These are phyloP conservation scores for Chaetomium strumarium DNA, from an alignment of 2,329 filamentous ascomycete species.

Conservation along the genomic window DNA sequence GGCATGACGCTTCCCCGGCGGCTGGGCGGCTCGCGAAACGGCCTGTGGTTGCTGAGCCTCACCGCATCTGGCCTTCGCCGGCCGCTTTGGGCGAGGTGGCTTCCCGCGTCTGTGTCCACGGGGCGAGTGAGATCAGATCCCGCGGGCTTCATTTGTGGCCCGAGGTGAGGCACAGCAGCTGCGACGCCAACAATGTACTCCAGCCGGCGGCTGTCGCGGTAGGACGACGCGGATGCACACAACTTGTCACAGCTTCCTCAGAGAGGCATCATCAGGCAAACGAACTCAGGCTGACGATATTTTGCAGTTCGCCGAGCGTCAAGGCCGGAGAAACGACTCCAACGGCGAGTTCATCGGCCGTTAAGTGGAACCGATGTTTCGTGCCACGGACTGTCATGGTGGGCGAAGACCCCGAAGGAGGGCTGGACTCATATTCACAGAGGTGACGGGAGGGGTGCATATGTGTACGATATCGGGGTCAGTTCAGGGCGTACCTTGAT, in stretches of 20 bases:
- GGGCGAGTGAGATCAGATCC: slow-evolving; percentile 1
- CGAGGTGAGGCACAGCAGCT: too few species aligned
- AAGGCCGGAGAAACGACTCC: slow-evolving; percentile 49
- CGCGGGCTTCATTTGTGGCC: not conserved
- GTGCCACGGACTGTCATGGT: too few species aligned
- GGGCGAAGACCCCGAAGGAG: too few species aligned
- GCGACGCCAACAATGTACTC: not conserved
- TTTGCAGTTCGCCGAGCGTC: slow-evolving; percentile 45
- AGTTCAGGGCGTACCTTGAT: too few species aligned
- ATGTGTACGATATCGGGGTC: too few species aligned
- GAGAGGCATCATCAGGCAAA: not conserved
- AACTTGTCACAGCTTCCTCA: not conserved
- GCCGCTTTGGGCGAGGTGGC: not conserved
- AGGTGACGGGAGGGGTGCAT: not conserved
- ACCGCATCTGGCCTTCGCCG: slow-evolving; percentile 2
- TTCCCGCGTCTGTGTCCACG: not conserved
- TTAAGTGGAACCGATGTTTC: not conserved
- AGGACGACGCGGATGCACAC: too few species aligned
- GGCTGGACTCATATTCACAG: not conserved
- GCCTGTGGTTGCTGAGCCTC: slow-evolving; percentile 3
- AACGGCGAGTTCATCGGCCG: slow-evolving; percentile 30
- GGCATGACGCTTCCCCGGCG: not conserved
- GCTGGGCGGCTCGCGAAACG: slow-evolving; percentile 15
- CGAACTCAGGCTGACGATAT: slow-evolving; percentile 10
- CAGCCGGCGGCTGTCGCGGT: too few species aligned